phyloP scores from a whole-genome alignment of 805 yeast genomes.

The Metschnikowia amazonensis region DNA sequence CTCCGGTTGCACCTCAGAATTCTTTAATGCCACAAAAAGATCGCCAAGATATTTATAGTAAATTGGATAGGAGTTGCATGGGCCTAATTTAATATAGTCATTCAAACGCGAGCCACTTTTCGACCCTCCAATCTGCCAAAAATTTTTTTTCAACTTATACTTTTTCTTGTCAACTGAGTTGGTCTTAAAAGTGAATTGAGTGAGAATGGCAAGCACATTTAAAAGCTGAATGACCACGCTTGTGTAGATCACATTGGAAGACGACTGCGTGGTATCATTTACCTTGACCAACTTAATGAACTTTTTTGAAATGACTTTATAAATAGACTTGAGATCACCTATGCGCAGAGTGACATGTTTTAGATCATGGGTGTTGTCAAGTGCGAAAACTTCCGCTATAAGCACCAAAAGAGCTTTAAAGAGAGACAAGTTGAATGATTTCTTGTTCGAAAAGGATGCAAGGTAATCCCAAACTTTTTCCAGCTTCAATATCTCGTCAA shows the following conservation, averaged over 20 bases:
- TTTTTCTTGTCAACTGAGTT: constrained; percentile 4
- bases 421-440: constrained; percentile 29
- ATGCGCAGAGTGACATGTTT: constrained; percentile 14
- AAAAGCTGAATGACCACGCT: constrained; percentile 46
- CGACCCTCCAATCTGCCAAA: constrained; percentile 52
- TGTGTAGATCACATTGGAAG: constrained; percentile 39
- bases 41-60: constrained; percentile 38
- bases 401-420: constrained; percentile 21
- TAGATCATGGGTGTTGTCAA: constrained; percentile 14
- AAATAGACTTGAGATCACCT: constrained; percentile 25
- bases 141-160: constrained; percentile 38
- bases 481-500: constrained; percentile 23
- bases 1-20: constrained; percentile 7
- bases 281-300: constrained; percentile 43
- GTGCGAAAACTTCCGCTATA: constrained; percentile 11
- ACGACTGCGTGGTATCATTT: constrained; percentile 16
- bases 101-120: constrained; percentile 39
- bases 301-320: constrained; percentile 41
- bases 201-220: constrained; percentile 37
- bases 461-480: constrained; percentile 36
- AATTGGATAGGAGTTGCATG: constrained; percentile 47
- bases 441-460: constrained; percentile 21
- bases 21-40: constrained; percentile 21
- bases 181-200: constrained; percentile 12
- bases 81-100: constrained; percentile 49